Conservation (phyloP, 257 asterid species). For the Coffea eugenioides region DNA sequence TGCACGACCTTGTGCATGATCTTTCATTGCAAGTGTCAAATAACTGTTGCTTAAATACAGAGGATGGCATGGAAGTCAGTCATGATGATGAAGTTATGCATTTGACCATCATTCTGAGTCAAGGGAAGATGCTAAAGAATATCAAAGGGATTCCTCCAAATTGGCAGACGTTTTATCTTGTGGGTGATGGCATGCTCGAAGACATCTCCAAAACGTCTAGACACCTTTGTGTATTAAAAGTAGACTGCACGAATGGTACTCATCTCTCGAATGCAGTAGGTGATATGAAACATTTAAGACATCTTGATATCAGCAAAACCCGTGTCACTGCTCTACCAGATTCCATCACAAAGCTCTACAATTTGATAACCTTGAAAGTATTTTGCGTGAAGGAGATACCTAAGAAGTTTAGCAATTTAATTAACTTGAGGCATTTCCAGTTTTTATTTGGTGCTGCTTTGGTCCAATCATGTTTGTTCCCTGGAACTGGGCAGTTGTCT, state of each 20-base stretch:
- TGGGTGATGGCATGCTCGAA: neutral
- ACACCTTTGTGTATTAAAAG: conserved; percentile 2
- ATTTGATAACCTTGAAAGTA: conserved; percentile 18
- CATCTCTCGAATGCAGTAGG: too few species aligned
- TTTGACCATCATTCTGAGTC: neutral
- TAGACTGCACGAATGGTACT: neutral
- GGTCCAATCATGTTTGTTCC: conserved; percentile 4
- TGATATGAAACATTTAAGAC: conserved; percentile 15
- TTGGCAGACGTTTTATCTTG: neutral
- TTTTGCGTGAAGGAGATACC: neutral
- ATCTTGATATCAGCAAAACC: conserved; percentile 12
- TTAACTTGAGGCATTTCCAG: conserved; percentile 23
- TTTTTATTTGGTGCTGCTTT: neutral
- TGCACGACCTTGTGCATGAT: conserved; percentile 38
- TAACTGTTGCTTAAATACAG: neutral
- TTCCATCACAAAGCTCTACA: conserved; percentile 16
- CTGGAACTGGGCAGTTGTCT: conserved; percentile 24
- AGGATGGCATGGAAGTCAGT: neutral
- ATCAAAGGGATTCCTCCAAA: conserved; percentile 1
- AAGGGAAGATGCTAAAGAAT: neutral
- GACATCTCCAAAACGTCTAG: neutral
- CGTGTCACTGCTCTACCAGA: neutral
- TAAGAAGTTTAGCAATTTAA: neutral
- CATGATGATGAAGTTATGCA: neutral
- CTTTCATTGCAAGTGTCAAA: conserved; percentile 21